phyloP scores from a whole-genome alignment of 2,329 filamentous ascomycete species.

The Colletotrichum destructivum region DNA sequence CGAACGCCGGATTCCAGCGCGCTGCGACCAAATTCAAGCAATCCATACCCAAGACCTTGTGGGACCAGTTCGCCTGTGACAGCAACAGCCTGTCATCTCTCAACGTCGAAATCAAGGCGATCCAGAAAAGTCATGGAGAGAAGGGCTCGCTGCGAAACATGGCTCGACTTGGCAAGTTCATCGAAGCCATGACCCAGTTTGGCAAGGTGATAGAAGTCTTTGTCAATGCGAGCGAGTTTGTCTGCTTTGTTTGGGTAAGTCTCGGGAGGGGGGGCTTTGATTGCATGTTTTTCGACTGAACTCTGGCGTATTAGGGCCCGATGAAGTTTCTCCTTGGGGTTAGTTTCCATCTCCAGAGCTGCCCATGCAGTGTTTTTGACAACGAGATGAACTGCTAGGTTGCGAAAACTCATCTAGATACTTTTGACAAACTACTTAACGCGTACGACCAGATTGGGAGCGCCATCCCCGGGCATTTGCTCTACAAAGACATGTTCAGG shows the following conservation, averaged over 20 bases:
- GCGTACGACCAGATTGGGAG: neutral
- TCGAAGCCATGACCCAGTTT: conserved; percentile 5
- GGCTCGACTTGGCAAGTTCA: neutral
- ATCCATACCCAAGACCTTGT: neutral
- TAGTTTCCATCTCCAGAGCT: neutral
- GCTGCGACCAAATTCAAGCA: neutral
- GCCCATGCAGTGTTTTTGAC: too few species aligned
- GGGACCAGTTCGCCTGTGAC: neutral
- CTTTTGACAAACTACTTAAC: neutral
- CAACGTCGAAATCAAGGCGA: neutral
- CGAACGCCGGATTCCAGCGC: neutral
- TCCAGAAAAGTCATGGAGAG: neutral
- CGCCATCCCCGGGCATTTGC: neutral
- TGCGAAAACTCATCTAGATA: neutral
- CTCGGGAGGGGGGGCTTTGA: too few species aligned
- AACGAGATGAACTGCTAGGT: neutral
- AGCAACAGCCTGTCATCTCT: neutral
- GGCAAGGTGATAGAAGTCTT: conserved; percentile 14
- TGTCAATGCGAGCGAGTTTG: conserved; percentile 10
- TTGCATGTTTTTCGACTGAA: too few species aligned
- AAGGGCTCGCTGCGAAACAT: neutral
- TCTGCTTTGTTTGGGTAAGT: conserved; percentile 10
- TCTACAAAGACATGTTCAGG: neutral
- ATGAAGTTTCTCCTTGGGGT: conserved; percentile 11
- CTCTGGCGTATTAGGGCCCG: neutral